Conservation (phyloP, 2,329 filamentous ascomycete species). For the Scytalidium lignicola region DNA sequence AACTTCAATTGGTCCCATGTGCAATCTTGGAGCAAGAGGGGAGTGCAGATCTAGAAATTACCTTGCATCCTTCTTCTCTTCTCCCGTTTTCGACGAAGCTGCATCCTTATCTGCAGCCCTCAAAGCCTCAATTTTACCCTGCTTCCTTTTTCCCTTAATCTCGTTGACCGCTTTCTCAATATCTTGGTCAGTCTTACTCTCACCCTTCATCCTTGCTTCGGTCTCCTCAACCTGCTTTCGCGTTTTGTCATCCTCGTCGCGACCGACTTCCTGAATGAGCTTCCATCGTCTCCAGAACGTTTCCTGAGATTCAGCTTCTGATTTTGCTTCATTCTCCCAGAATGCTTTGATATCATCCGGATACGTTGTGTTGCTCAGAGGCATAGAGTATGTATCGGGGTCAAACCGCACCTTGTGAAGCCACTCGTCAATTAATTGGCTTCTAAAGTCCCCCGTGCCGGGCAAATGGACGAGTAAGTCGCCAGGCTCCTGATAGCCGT, state of each 20-base stretch:
- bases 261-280: neutral
- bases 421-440: constrained; percentile 5
- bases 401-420: neutral
- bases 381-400: neutral
- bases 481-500: constrained; percentile 6
- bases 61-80: too few species aligned
- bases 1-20: too few species aligned
- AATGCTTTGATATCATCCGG: constrained; percentile 3
- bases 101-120: neutral
- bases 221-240: neutral
- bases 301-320: neutral
- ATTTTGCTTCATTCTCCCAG: constrained; percentile 3
- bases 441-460: constrained; percentile 2
- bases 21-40: too few species aligned
- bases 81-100: too few species aligned
- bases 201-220: neutral
- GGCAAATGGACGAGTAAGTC: constrained; percentile 14
- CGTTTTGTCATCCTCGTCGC: neutral
- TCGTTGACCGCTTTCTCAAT: neutral
- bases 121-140: neutral
- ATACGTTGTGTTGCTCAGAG: constrained; percentile 2
- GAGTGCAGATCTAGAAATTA: too few species aligned
- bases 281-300: neutral
- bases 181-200: neutral
- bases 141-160: neutral